Conservation (phyloP, 805 yeast genomes). For the Saccharomycopsis sp. region DNA sequence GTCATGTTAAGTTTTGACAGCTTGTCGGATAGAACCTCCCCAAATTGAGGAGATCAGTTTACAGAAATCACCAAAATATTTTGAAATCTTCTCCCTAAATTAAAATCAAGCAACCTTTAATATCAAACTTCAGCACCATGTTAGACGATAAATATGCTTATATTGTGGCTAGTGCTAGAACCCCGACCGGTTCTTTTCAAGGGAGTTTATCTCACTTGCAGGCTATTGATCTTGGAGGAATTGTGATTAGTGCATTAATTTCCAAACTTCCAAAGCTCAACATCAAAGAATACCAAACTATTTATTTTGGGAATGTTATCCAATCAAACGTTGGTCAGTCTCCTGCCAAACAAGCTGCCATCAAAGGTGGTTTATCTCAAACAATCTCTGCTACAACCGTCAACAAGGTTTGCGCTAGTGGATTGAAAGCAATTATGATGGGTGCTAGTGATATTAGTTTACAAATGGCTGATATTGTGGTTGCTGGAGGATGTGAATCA, state of each 20-base stretch:
- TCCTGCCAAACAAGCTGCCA: constrained; percentile 95
- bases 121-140: no score
- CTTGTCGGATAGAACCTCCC: no score
- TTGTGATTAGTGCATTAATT: constrained; percentile 82
- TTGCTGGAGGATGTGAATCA: constrained; percentile 96
- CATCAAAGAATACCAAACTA: constrained; percentile 72
- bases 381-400: constrained; percentile 79
- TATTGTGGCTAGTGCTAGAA: constrained; percentile 84
- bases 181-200: constrained; percentile 97
- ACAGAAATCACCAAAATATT: no score
- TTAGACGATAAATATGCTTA: constrained; percentile 38
- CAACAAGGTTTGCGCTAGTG: constrained; percentile 97
- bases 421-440: constrained; percentile 79
- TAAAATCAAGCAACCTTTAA: no score
- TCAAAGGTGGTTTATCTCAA: constrained; percentile 81
- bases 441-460: constrained; percentile 85
- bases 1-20: no score
- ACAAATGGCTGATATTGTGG: constrained; percentile 85
- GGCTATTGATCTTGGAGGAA: constrained; percentile 80
- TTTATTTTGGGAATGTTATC: constrained; percentile 84
- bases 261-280: constrained; percentile 70
- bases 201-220: constrained; percentile 67
- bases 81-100: no score
- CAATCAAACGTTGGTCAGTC: constrained; percentile 94
- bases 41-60: no score